Conservation (phyloP, 495 filamentous ascomycete genomes). For the Trichodelitschia bisporula region DNA sequence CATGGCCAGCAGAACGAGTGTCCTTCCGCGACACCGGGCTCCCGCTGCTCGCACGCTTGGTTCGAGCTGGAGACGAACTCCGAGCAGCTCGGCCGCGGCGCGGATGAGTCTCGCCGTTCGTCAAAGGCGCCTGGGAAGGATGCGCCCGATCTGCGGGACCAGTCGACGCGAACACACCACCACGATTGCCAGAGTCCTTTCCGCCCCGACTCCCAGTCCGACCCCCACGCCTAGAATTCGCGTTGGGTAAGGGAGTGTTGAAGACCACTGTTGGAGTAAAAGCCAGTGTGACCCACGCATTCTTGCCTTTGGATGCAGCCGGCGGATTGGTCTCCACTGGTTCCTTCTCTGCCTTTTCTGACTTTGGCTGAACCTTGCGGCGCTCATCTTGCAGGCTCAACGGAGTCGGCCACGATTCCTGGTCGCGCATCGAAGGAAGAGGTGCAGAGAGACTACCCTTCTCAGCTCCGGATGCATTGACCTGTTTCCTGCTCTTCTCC, state of each 20-base stretch:
- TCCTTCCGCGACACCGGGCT: too few relatives aligned
- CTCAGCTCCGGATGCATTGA: too few relatives aligned
- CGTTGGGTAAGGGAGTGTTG: conserved; percentile 43
- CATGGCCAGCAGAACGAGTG: too few relatives aligned
- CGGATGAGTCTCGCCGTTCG: too few relatives aligned
- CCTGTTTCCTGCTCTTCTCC: background rate
- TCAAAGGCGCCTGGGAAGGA: too few relatives aligned
- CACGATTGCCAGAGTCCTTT: background rate
- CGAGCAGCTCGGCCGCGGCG: too few relatives aligned
- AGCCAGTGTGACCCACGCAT: conserved; percentile 25
- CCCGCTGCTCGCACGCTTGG: too few relatives aligned
- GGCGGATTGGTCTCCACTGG: conserved; percentile 19
- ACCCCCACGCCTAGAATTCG: conserved; percentile 7
- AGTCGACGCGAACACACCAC: too few relatives aligned
- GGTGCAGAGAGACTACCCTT: too few relatives aligned
- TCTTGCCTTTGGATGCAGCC: conserved; percentile 11
- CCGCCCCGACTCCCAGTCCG: conserved; percentile 11
- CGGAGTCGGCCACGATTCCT: conserved; percentile 72
- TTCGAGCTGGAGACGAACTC: too few relatives aligned
- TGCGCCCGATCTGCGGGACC: too few relatives aligned
- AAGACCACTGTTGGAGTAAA: conserved; percentile 63
- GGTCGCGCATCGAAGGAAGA: conserved; percentile 42
- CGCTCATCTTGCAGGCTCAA: conserved; percentile 53
- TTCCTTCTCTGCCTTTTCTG: conserved; percentile 21
- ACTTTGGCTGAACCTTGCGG: conserved; percentile 44